phyloP scores from a whole-genome alignment of 164 flowering plant species.

The Tetrastigma voinierianum region DNA sequence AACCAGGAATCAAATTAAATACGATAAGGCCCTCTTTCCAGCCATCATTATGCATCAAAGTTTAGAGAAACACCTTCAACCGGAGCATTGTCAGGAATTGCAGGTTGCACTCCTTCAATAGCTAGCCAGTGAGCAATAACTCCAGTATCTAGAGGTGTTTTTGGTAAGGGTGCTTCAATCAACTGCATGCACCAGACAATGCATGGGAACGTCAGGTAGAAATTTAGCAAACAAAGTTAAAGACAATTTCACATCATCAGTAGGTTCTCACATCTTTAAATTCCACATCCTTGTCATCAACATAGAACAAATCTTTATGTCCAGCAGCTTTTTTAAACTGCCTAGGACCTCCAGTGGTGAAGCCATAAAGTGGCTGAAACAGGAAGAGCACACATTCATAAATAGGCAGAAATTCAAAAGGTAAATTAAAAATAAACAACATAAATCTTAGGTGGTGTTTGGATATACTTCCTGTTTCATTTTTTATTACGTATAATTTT shows the following conservation, averaged over 20 bases:
- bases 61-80: constrained; percentile 42
- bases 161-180: constrained; percentile 71
- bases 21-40: background rate
- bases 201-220: background rate
- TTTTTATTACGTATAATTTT: too few relatives aligned
- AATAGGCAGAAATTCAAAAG: background rate
- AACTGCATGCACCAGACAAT: constrained; percentile 33
- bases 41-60: background rate
- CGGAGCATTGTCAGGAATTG: constrained; percentile 77
- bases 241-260: background rate
- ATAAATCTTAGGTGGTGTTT: too few relatives aligned
- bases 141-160: constrained; percentile 66
- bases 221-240: background rate
- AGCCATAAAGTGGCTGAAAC: constrained; percentile 52
- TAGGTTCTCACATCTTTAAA: constrained; percentile 73
- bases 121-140: constrained; percentile 73
- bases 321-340: constrained; percentile 85
- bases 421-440: too few relatives aligned
- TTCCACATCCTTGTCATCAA: constrained; percentile 89
- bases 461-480: too few relatives aligned
- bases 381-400: background rate
- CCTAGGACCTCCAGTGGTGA: too few relatives aligned
- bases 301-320: constrained; percentile 79
- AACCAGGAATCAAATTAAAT: too few relatives aligned
- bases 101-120: constrained; percentile 82